phyloP scores from a whole-genome alignment of 1,284 basidiomycete species.

The Cystobasidium slooffiae region DNA sequence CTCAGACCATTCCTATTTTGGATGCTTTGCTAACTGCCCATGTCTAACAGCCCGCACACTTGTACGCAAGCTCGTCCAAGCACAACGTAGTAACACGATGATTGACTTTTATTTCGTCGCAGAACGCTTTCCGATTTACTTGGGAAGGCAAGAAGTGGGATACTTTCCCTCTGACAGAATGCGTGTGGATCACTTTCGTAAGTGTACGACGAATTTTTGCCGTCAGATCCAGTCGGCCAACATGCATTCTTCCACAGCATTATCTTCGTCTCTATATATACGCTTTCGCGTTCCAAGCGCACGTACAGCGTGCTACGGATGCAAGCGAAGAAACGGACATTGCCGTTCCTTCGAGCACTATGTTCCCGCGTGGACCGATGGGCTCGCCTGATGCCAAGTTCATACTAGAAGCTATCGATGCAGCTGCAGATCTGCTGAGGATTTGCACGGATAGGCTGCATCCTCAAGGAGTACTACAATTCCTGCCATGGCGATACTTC shows the following conservation, averaged over 20 bases:
- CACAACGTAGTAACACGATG: background rate
- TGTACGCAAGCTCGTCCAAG: background rate
- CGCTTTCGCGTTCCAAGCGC: slow-evolving; percentile 60
- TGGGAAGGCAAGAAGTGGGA: slow-evolving; percentile 56
- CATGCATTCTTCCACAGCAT: slow-evolving; percentile 53
- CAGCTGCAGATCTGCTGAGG: slow-evolving; percentile 50
- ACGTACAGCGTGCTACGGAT: slow-evolving; percentile 56
- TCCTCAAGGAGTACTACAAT: slow-evolving; percentile 50
- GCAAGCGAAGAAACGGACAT: slow-evolving; percentile 30
- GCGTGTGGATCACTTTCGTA: slow-evolving; percentile 52
- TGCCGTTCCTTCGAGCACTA: slow-evolving; percentile 17
- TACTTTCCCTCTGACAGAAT: slow-evolving; percentile 51
- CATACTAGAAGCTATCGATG: slow-evolving; percentile 53
- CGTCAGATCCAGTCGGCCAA: background rate
- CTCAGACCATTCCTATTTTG: slow-evolving; percentile 34
- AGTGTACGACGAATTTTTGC: background rate
- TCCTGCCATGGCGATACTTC: slow-evolving; percentile 48
- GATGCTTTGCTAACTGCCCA: background rate
- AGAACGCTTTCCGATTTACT: slow-evolving; percentile 52
- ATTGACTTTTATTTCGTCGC: background rate
- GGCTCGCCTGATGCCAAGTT: slow-evolving; percentile 52
- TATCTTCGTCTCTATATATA: slow-evolving; percentile 60
- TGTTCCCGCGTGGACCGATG: slow-evolving; percentile 49
- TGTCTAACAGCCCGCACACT: slow-evolving; percentile 8
- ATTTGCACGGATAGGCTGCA: slow-evolving; percentile 50